Evolutionary conservation across 129 eudicot genomes (phyloP), one percentile per base, ranked within the genome.

Genomic region (Chrysanthemum seticuspe): DNA sequence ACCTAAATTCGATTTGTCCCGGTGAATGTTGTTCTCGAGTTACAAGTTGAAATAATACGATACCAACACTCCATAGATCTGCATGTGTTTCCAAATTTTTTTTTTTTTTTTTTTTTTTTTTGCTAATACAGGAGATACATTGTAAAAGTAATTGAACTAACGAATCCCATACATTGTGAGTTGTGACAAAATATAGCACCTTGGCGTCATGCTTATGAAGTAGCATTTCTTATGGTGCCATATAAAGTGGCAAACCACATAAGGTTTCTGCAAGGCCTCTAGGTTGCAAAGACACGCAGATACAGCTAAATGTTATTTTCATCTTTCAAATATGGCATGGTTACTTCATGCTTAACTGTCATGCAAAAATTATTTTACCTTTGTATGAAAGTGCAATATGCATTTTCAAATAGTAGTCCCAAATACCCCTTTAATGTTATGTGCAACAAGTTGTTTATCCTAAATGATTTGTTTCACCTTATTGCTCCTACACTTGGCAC

Each of bases 11-110:
- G 21, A 21, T 21, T 21, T 0, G 0, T 21, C 21, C 21, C 21
- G 1, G 0, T 21, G 21, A 21, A 21, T 21, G 21, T 21, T 21
- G 21, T 21, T 21, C 21, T 21, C 21, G 21, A 21, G 21, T 21
- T 21, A 21, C 1, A 76, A 93, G 96, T 76, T 93, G 98, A 81
- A 83, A 93, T n/a, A 93, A 74, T 81, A 93, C 90, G 70, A 91
- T 87, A 49, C 98, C 98, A 59, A 93, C 97, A 81, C 98, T 93
- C 97, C 98, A 93, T 62, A 93, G 84, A 87, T 93, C 98, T 84
- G 98, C 97, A 96, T 93, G 98, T 68, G 74, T 82, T 76, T 61
- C 72, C 60, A 75, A n/a, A n/a, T n/a, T n/a, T n/a, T n/a, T n/a
- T n/a, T n/a, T n/a, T 64, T 74, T 71, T 50, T 76, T 65, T 45